Conservation (phyloP, 1,139 yeast species). For the Blastobotrys malaysiensis region DNA sequence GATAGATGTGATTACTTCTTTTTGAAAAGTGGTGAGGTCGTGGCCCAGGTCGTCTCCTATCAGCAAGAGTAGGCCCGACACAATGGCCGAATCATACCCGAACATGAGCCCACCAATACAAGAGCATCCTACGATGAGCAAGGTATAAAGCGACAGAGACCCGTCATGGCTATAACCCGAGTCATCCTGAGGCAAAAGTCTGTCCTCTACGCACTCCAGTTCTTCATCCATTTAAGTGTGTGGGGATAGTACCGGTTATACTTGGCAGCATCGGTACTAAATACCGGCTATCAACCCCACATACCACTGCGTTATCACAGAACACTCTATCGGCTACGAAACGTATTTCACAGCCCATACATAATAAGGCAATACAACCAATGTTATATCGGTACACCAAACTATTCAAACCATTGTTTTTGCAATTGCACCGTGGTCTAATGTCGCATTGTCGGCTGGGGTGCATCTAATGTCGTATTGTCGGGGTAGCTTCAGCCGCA, state of each 20-base stretch:
- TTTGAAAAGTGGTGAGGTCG: constrained; percentile 28
- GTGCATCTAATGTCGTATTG: background rate
- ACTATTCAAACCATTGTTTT: too few relatives aligned
- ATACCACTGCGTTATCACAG: background rate
- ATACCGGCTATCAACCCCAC: too few relatives aligned
- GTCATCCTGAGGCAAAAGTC: background rate
- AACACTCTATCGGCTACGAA: too few relatives aligned
- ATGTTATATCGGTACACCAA: too few relatives aligned
- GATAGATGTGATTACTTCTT: constrained; percentile 40
- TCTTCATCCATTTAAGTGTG: background rate
- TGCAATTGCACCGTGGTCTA: too few relatives aligned
- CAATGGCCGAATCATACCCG: constrained; percentile 21
- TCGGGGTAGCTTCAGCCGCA: background rate
- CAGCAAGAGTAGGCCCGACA: constrained; percentile 28
- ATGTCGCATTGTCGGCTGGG: too few relatives aligned
- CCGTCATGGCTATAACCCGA: background rate
- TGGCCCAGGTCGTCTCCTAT: constrained; percentile 32
- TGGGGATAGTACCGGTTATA: background rate
- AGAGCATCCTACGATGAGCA: constrained; percentile 18
- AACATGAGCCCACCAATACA: constrained; percentile 25
- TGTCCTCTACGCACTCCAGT: background rate
- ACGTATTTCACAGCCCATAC: too few relatives aligned
- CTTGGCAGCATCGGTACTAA: background rate
- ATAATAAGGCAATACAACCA: too few relatives aligned
- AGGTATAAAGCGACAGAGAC: background rate